These are phyloP conservation scores for Bassia scoparia DNA, from an alignment of 148 eudicot species.

Conservation along the genomic window DNA sequence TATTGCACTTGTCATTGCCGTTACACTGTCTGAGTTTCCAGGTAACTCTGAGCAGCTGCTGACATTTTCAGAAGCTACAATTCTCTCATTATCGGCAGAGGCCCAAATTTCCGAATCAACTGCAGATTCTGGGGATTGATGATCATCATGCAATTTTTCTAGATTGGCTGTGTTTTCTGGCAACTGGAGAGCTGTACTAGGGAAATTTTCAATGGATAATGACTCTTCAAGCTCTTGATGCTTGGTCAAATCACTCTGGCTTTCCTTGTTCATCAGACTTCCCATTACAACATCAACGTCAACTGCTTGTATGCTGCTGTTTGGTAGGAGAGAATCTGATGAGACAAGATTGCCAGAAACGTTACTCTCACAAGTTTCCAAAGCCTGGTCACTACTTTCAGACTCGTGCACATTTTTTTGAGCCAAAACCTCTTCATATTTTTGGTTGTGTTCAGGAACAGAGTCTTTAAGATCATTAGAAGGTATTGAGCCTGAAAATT, in stretches of 20 bases:
- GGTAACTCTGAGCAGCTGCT: constrained; percentile 6
- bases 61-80: constrained; percentile 16
- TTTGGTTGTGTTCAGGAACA: constrained; percentile 20
- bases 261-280: constrained; percentile 15
- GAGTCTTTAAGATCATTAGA: constrained; percentile 11
- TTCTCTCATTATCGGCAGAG: constrained; percentile 14
- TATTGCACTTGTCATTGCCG: not conserved
- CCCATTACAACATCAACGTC: constrained; percentile 20
- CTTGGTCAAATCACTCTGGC: constrained; percentile 16
- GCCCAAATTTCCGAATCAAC: constrained; percentile 11
- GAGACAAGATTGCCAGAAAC: constrained; percentile 19
- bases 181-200: constrained; percentile 16
- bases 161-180: constrained; percentile 15
- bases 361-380: constrained; percentile 8
- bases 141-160: constrained; percentile 9
- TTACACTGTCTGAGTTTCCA: constrained; percentile 4
- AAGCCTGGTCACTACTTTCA: constrained; percentile 10
- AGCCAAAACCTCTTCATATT: constrained; percentile 14
- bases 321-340: constrained; percentile 19
- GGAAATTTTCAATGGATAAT: constrained; percentile 1
- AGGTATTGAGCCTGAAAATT: constrained; percentile 24
- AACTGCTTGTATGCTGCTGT: constrained; percentile 17
- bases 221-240: constrained; percentile 5
- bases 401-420: constrained; percentile 11
- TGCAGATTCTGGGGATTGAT: constrained; percentile 12